Base-by-base conservation (phyloP, 139 green algal species). In the Spirogloea muscicola region DNA sequence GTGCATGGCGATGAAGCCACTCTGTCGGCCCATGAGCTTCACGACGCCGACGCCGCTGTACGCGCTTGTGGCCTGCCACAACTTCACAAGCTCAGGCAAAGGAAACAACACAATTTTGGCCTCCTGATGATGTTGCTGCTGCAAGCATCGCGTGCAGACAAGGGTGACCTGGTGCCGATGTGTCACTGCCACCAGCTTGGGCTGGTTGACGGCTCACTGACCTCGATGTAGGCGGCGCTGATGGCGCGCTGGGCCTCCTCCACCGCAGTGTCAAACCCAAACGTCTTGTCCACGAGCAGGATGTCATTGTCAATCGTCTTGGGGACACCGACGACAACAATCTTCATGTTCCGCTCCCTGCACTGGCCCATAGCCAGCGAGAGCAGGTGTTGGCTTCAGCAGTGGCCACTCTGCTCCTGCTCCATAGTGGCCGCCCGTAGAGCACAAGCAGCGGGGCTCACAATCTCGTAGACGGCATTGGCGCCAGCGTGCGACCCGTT, bases 221-320 rank as follows among this genome's bases (percentile, higher is more conserved):
- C 65, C 51, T 76, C 94, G 41, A 96, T 88, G 70, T 96, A 92
- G 2, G 93, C 94, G 6, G 89, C 90, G 62, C 95, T 73, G 41
- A 98, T 89, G 7, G 90, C 88, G 0, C 90, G 82, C 85, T 98
- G 93, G 16, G 90, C 86, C 88, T 97, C 91, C 81, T 98, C 92
- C 58, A 97, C 93, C 1, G 94, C 92, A 3, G 93, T 96, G 76
- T 98, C 93, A 77, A 98, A 97, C 6, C 83, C 80, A 48, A 86
- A 86, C 16, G 74, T 78, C 37, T 80, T 76, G 60, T 86, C 80
- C 59, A 93, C 89, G 44, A 91, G 67, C 55, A 96, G 87, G 74
- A 98, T 96, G 86, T 98, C 93, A 63, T 98, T 98, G 80, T 98
- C 93, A 33, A 98, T 97, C 27, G 90, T 96, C 84, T 98, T 98